These are phyloP conservation scores for Pythium periplocum DNA, from an alignment of 352 stramenopile species.

Conservation along the genomic window DNA sequence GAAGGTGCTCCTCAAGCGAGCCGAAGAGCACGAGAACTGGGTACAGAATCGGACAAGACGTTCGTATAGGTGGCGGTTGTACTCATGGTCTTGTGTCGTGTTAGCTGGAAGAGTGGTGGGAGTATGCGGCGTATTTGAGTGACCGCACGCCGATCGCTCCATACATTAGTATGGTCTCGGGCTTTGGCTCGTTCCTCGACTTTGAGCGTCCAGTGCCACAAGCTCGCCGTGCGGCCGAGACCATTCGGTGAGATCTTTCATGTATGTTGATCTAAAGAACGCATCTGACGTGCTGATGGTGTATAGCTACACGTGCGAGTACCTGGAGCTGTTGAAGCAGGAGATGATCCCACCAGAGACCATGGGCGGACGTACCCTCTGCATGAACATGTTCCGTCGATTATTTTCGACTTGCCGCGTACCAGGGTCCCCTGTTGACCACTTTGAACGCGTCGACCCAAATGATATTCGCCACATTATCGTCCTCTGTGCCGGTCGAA, in stretches of 20 bases:
- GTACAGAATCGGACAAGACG: constrained; percentile 8
- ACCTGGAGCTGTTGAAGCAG: constrained; percentile 81
- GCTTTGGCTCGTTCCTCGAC: constrained; percentile 92
- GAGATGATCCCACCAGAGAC: constrained; percentile 79
- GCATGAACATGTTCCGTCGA: constrained; percentile 85
- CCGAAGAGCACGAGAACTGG: constrained; percentile 47
- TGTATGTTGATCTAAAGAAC: neutral
- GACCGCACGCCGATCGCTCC: constrained; percentile 81
- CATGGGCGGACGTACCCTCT: constrained; percentile 85
- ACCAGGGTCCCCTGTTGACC: constrained; percentile 44
- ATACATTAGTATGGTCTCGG: constrained; percentile 94
- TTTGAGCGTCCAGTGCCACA: constrained; percentile 63
- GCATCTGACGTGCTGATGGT: too few relatives aligned
- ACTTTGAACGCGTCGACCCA: constrained; percentile 44
- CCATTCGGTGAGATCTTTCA: constrained; percentile 25
- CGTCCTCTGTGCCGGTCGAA: constrained; percentile 46
- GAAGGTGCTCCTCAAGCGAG: constrained; percentile 38
- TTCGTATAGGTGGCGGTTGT: neutral
- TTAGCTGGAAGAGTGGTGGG: constrained; percentile 90
- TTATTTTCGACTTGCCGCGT: constrained; percentile 91
- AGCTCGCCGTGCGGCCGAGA: constrained; percentile 50
- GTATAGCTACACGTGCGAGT: constrained; percentile 66
- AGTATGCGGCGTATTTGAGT: constrained; percentile 80
- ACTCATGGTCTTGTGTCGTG: neutral
- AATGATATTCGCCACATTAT: constrained; percentile 33